Conservation (phyloP, 768 basidiomycete genomes). For the Phylloporus sp. region DNA sequence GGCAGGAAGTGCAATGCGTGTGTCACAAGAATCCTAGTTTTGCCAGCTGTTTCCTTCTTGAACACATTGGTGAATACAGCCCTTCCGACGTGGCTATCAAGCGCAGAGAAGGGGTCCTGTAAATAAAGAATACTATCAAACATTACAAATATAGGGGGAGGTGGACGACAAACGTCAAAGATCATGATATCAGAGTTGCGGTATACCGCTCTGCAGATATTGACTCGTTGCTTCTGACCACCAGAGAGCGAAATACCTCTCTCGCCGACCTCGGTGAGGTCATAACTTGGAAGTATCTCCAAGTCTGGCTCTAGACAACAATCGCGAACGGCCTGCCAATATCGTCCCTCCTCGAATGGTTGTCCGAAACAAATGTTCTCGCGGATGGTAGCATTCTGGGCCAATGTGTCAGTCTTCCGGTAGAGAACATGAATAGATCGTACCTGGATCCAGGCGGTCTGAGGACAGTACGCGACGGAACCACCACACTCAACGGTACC, state of each 20-base stretch:
- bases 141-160: not conserved
- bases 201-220: constrained; percentile 85
- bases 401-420: not conserved
- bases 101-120: constrained; percentile 79
- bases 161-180: constrained; percentile 54
- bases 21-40: constrained; percentile 86
- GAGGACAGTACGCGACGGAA: constrained; percentile 75
- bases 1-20: constrained; percentile 90
- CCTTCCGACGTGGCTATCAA: constrained; percentile 91
- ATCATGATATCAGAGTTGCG: constrained; percentile 82
- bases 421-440: not conserved
- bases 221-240: constrained; percentile 75
- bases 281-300: constrained; percentile 69
- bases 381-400: constrained; percentile 73
- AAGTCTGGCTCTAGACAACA: constrained; percentile 79
- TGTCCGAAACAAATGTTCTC: constrained; percentile 89
- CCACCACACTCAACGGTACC: constrained; percentile 73
- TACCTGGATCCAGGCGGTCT: constrained; percentile 88
- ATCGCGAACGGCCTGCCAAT: constrained; percentile 75
- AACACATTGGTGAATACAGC: constrained; percentile 83
- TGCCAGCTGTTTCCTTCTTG: constrained; percentile 52
- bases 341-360: constrained; percentile 73
- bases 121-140: not conserved
- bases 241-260: constrained; percentile 86
- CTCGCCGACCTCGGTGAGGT: constrained; percentile 82